Percentiles rank a stretch among this genome's conserved stretches.
phyloP scores from a whole-genome alignment of 2,329 filamentous ascomycete species.

The Fusarium longipes region DNA sequence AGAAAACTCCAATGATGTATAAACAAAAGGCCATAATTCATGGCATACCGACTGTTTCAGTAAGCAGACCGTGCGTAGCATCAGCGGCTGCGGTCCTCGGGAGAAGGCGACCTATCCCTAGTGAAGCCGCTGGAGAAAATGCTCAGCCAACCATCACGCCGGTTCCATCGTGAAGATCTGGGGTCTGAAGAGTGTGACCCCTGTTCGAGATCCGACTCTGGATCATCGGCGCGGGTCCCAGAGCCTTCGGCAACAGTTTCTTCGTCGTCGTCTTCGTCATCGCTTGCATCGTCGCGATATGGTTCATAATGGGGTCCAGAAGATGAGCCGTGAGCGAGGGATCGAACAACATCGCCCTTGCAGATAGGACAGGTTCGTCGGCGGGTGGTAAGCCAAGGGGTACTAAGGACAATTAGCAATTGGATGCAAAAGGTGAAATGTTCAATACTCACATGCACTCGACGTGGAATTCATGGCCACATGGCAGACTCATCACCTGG shows the following conservation, averaged over 20 bases:
- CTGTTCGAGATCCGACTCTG: conserved; percentile 58
- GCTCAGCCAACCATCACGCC: conserved; percentile 54
- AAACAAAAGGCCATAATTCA: conserved; percentile 29
- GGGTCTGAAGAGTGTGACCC: conserved; percentile 48
- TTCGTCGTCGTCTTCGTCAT: conserved; percentile 55
- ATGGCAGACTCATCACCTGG: conserved; percentile 95
- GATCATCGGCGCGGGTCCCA: conserved; percentile 47
- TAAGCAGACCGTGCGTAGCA: neutral
- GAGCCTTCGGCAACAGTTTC: conserved; percentile 54
- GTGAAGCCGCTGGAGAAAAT: conserved; percentile 51
- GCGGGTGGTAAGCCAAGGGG: conserved; percentile 94
- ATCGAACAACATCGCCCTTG: conserved; percentile 92
- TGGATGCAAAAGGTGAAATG: neutral
- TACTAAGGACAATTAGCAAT: conserved; percentile 64
- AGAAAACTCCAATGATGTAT: conserved; percentile 29
- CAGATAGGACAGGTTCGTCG: conserved; percentile 98
- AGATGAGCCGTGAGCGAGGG: conserved; percentile 66
- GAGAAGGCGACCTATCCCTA: conserved; percentile 41
- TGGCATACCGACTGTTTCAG: conserved; percentile 14
- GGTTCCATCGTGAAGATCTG: conserved; percentile 37
- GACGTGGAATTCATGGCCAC: conserved; percentile 96
- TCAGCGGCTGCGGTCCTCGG: conserved; percentile 45
- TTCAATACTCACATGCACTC: conserved; percentile 90
- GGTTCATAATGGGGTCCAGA: conserved; percentile 65
- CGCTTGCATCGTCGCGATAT: conserved; percentile 65